These are phyloP conservation scores for Pestalotiopsis fici DNA, from an alignment of 2,329 filamentous ascomycete genomes.

Conservation along the genomic window DNA sequence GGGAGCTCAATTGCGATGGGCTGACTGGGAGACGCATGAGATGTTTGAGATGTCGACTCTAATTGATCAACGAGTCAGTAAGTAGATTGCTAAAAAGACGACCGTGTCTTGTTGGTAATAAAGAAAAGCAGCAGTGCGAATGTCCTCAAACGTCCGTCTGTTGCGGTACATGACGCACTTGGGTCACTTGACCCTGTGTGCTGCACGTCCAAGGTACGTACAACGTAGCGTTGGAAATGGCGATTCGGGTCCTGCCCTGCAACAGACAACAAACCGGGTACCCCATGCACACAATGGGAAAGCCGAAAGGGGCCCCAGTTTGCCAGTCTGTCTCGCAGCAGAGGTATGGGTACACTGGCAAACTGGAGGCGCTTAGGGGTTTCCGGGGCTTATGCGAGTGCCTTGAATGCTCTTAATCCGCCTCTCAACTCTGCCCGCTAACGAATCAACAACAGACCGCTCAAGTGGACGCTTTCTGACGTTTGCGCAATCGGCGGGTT, in stretches of 20 bases:
- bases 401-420: too few relatives aligned
- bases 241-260: neutral
- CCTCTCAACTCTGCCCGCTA: neutral
- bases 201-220: neutral
- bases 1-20: constrained; percentile 58
- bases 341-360: too few relatives aligned
- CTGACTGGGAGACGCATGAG: constrained; percentile 31
- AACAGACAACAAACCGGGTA: neutral
- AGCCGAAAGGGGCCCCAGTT: neutral
- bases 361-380: neutral
- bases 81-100: constrained; percentile 7
- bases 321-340: neutral
- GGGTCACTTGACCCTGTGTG: neutral
- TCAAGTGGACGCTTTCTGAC: neutral
- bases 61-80: constrained; percentile 21
- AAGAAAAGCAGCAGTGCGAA: neutral
- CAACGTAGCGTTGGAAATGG: neutral
- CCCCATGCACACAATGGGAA: neutral
- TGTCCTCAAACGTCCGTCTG: neutral
- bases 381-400: neutral
- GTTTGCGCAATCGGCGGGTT: neutral
- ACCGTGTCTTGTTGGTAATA: constrained; percentile 1
- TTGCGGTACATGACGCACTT: constrained; percentile 3
- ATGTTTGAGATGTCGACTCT: constrained; percentile 21
- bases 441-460: neutral